phyloP scores from a whole-genome alignment of 148 eudicot genomes.

The Camellia granthamiana region DNA sequence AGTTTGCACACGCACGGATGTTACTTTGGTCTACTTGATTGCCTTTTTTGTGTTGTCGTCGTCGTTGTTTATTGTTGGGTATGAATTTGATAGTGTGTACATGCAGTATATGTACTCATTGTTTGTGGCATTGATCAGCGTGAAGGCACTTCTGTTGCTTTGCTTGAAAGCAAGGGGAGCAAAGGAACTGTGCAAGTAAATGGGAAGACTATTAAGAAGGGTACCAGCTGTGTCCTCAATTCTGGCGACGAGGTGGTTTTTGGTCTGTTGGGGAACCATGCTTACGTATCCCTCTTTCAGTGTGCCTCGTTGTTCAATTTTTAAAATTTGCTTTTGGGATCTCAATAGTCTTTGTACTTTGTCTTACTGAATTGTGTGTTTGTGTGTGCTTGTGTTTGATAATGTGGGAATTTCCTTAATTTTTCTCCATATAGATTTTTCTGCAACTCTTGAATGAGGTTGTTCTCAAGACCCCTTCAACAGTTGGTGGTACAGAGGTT shows the following conservation, averaged over 20 bases:
- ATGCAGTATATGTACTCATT: conserved; percentile 41
- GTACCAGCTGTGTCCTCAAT: conserved; percentile 47
- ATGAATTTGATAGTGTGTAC: conserved; percentile 21
- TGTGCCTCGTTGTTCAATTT: background rate
- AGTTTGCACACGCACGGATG: too few relatives aligned
- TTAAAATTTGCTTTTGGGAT: background rate
- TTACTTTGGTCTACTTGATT: background rate
- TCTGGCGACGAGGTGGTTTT: conserved; percentile 89
- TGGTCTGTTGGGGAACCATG: conserved; percentile 58
- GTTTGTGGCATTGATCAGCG: conserved; percentile 58
- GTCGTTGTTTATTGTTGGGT: background rate
- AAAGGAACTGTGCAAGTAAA: conserved; percentile 82
- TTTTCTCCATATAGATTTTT: conserved; percentile 50
- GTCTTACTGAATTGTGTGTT: background rate
- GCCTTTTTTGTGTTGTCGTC: too few relatives aligned
- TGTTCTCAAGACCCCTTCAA: conserved; percentile 55
- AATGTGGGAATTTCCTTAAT: conserved; percentile 35
- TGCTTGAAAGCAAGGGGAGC: conserved; percentile 79
- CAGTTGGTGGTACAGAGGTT: conserved; percentile 51
- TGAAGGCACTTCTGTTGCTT: conserved; percentile 56
- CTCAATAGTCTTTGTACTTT: background rate
- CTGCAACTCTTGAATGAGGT: conserved; percentile 53
- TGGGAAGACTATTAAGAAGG: conserved; percentile 66
- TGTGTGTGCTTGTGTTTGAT: background rate
- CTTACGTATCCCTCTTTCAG: conserved; percentile 71